Conservation (phyloP, 108 stramenopile genomes). For the Cyclotella baltica region DNA sequence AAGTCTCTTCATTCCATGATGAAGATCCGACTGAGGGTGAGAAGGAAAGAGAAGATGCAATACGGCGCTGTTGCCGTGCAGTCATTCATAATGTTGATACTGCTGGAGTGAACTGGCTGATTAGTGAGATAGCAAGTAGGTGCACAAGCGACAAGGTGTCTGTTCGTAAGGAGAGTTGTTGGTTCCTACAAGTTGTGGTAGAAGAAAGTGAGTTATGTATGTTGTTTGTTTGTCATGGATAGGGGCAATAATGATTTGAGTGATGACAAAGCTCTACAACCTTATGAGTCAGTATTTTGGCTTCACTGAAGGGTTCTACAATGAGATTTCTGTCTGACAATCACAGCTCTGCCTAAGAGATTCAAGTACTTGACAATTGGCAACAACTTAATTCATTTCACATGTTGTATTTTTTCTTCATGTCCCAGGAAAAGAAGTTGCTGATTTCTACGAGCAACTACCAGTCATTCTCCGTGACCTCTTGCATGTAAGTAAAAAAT, state of each 20-base stretch:
- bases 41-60: constrained; percentile 58
- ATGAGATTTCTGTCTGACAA: constrained; percentile 33
- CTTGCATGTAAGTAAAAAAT: constrained; percentile 52
- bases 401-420: constrained; percentile 23
- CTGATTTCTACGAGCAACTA: constrained; percentile 91
- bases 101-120: constrained; percentile 83
- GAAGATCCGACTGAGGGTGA: constrained; percentile 60
- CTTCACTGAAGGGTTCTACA: constrained; percentile 24
- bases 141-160: constrained; percentile 77
- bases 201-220: constrained; percentile 80
- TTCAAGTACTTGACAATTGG: background rate
- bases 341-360: background rate
- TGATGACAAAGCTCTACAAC: constrained; percentile 14
- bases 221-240: background rate
- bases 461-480: constrained; percentile 90
- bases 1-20: constrained; percentile 69
- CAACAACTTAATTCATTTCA: constrained; percentile 5
- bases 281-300: constrained; percentile 18
- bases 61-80: constrained; percentile 70
- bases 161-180: constrained; percentile 79
- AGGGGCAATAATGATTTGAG: background rate
- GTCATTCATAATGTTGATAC: constrained; percentile 73
- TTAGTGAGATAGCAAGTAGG: constrained; percentile 79
- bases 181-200: constrained; percentile 76
- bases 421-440: constrained; percentile 72